Evolutionary conservation across 805 yeast species (phyloP), one percentile per base, ranked within the genome.

Genomic region (Cyberlindnera mississippiensis): DNA sequence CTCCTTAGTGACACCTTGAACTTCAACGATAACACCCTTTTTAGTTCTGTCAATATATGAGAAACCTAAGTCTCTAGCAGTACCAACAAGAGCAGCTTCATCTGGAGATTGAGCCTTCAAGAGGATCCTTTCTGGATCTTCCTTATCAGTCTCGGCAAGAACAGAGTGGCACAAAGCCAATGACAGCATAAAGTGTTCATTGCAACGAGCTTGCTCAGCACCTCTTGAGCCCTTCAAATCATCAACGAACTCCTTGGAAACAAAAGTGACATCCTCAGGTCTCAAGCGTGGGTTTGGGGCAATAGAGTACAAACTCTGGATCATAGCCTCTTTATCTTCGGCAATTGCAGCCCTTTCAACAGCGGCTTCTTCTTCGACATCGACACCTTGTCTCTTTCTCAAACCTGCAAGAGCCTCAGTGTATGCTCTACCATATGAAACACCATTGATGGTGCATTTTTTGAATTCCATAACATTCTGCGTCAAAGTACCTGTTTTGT

Each of bases 381-480:
- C 87, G 37, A 83, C 61, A 26, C 95, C 95, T 61, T 80, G 80
- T 58, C 95, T 69, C 60, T 84, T 82, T 54, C 86, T 72, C 57
- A 85, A 69, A 33, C 93, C 95, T 15, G 85, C 86, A 33, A 78
- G 68, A 0, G 93, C 93, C 56, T 85, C 95, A 2, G 95, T 85
- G 55, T 85, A 85, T 0, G 93, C 93, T 46, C 78, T 64, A 20
- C 95, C 95, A 55, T 85, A 85, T 13, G 80, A 69, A 16, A 71
- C 66, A 35, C 93, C 93, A 55, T 77, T 78, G 40, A 85, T 79
- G 3, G 93, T 78, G 61, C 88, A 80, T 58, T 85, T 85, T 52
- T 84, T 85, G 62, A 82, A 85, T 57, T 85, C 93, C 95, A 85
- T 85, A 20, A 85, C 77, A 57, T 85, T 85, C 59, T 85, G 93